A percentile compares a stretch with the other conserved stretches of the same genome.
Evolutionary conservation across 352 stramenopile species (phyloP).

Genomic region (Pythium graminicola): DNA sequence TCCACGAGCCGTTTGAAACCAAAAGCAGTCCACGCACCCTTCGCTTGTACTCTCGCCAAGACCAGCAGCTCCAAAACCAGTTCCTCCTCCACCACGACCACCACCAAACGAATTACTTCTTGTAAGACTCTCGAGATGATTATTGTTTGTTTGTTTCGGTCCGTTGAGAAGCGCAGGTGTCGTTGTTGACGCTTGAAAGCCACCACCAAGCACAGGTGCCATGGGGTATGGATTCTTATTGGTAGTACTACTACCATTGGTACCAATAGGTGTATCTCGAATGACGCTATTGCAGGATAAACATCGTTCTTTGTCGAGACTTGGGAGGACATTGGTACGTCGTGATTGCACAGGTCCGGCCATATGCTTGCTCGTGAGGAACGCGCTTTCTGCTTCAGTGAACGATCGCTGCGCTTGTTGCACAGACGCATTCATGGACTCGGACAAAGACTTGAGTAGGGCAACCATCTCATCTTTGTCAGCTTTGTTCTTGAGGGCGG

Average conservation of each 20-base stretch:
- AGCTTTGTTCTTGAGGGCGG: slow-evolving; percentile 75
- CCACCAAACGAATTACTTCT: slow-evolving; percentile 19
- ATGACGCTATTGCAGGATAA: slow-evolving; percentile 72
- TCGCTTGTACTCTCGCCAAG: slow-evolving; percentile 51
- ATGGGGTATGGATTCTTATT: slow-evolving; percentile 72
- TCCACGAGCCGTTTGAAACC: background rate
- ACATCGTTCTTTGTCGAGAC: slow-evolving; percentile 71
- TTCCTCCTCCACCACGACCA: slow-evolving; percentile 1
- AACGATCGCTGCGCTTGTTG: slow-evolving; percentile 54
- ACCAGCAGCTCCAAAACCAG: background rate
- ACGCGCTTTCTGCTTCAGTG: slow-evolving; percentile 59
- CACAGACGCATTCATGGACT: slow-evolving; percentile 80
- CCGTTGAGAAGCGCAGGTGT: slow-evolving; percentile 18
- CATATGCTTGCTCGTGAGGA: slow-evolving; percentile 67
- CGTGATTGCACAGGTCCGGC: slow-evolving; percentile 24
- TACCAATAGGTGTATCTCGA: slow-evolving; percentile 29
- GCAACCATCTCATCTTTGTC: slow-evolving; percentile 83
- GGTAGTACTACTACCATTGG: slow-evolving; percentile 31
- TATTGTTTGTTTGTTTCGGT: slow-evolving; percentile 32
- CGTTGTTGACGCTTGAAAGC: slow-evolving; percentile 47
- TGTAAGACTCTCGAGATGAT: slow-evolving; percentile 29
- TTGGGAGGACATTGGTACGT: slow-evolving; percentile 51
- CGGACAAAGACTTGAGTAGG: slow-evolving; percentile 72
- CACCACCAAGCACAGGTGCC: slow-evolving; percentile 58
- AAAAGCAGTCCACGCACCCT: slow-evolving; percentile 39